Evolutionary conservation across 2,329 filamentous ascomycete genomes (phyloP), one percentile per base, ranked within the genome.

Genomic region (Zymoseptoria pseudotritici): DNA sequence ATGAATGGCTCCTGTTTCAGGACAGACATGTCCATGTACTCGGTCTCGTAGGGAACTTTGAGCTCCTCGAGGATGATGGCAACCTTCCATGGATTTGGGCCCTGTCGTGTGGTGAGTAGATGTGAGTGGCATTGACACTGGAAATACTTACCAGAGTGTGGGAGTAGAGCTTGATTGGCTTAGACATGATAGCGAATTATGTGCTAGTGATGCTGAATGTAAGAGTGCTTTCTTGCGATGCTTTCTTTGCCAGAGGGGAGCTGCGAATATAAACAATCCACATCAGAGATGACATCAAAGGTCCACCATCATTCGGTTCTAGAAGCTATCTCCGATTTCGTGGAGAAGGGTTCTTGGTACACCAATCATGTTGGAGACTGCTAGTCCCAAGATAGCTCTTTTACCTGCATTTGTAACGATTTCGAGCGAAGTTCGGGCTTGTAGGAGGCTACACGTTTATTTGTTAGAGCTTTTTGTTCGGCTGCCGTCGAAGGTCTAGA

Each of bases 1-100:
- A 74, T 66, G 69, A 72, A 81, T 2, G 70, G 66, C 55, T 69
- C 65, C 56, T 65, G 63, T 62, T 80, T 80, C 26, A 80, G 58
- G 5, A 77, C 73, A 17, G 75, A 71, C 59, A 77, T 74, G 7
- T 69, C 63, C 56, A 76, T 68, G 53, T 71, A 63, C 36, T 74
- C 67, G 52, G 69, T 67, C 53, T 75, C 72, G 66, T 77, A 76
- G 4, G 75, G 73, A 20, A 81, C 26, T 4, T 61, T 61, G 49
- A 81, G 76, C 63, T 80, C 78, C 54, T 77, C 73, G 53, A 78
- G 70, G 50, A 81, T 59, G 56, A 80, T 70, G 58, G 72, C 70
- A 10, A 81, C 74, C 67, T 80, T 80, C 63, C 70, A 71, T 22
- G 75, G 76, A 65, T 78, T 78, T 51, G 75, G 75, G 31, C 73